These are phyloP conservation scores for Fusarium ramigenum DNA, from an alignment of 2,329 filamentous ascomycete genomes.

Conservation along the genomic window DNA sequence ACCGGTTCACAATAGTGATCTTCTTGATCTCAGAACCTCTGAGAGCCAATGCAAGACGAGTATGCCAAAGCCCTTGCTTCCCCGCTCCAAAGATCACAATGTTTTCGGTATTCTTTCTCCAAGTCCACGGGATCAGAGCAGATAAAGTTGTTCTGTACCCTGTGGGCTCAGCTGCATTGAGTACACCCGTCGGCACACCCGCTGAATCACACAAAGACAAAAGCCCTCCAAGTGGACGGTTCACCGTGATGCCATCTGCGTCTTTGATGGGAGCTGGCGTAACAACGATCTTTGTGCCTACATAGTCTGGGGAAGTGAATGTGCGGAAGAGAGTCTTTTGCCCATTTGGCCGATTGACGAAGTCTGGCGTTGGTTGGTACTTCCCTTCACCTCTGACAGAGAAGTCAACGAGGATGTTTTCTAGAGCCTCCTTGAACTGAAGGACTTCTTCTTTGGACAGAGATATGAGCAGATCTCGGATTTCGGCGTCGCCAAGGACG, in stretches of 20 bases:
- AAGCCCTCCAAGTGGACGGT: slow-evolving; percentile 17
- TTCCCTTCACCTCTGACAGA: slow-evolving; percentile 24
- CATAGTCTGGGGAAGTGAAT: slow-evolving; percentile 28
- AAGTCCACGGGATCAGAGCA: slow-evolving; percentile 68
- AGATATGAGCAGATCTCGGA: slow-evolving; percentile 29
- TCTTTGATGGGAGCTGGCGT: slow-evolving; percentile 11
- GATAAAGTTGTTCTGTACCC: slow-evolving; percentile 74
- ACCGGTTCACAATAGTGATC: slow-evolving; percentile 47
- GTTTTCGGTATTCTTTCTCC: slow-evolving; percentile 51
- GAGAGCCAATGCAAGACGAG: slow-evolving; percentile 70
- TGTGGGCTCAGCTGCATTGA: slow-evolving; percentile 74
- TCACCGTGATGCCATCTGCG: neutral
- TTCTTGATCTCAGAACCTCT: slow-evolving; percentile 37
- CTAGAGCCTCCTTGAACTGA: slow-evolving; percentile 13
- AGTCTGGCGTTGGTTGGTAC: slow-evolving; percentile 34
- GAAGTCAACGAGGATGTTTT: slow-evolving; percentile 24
- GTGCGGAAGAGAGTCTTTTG: slow-evolving; percentile 40
- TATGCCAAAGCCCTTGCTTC: slow-evolving; percentile 77
- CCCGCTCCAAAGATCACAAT: slow-evolving; percentile 75
- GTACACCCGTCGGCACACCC: slow-evolving; percentile 53
- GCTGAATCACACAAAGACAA: slow-evolving; percentile 24
- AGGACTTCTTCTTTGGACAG: slow-evolving; percentile 22
- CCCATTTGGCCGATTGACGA: slow-evolving; percentile 35
- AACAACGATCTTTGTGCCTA: slow-evolving; percentile 42
- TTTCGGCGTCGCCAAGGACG: slow-evolving; percentile 26